Evolutionary conservation across 2,329 filamentous ascomycete species (phyloP).

Genomic region (Metarhizium sp.): DNA sequence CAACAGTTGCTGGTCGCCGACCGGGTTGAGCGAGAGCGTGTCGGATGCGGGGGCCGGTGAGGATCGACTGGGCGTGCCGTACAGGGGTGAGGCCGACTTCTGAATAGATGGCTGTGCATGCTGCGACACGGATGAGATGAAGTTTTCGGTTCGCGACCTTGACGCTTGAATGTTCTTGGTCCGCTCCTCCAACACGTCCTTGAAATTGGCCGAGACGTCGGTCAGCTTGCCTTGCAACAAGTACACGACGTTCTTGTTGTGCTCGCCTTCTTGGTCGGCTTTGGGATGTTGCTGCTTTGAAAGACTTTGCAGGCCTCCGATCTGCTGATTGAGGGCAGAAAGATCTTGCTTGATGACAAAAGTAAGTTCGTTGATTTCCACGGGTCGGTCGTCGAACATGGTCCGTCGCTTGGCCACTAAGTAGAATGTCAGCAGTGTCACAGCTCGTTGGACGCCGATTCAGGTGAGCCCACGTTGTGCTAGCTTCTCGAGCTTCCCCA

Average conservation of each 20-base stretch:
- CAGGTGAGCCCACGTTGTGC: constrained; percentile 57
- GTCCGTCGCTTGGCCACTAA: constrained; percentile 90
- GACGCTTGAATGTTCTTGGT: constrained; percentile 98
- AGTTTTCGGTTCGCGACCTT: constrained; percentile 86
- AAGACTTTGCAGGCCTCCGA: constrained; percentile 70
- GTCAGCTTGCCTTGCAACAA: constrained; percentile 85
- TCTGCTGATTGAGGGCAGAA: constrained; percentile 73
- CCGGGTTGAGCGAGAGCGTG: constrained; percentile 72
- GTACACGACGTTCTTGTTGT: constrained; percentile 95
- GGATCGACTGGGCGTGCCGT: constrained; percentile 64
- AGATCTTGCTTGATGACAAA: constrained; percentile 98
- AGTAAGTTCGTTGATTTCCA: constrained; percentile 94
- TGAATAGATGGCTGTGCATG: constrained; percentile 60
- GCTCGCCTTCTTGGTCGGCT: constrained; percentile 77
- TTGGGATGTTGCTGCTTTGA: constrained; percentile 68
- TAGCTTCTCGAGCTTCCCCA: constrained; percentile 89
- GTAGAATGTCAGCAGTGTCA: constrained; percentile 5
- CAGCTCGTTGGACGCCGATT: background rate
- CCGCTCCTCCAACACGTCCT: constrained; percentile 89
- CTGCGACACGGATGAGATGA: constrained; percentile 81
- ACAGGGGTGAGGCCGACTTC: constrained; percentile 76
- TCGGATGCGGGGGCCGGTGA: constrained; percentile 61
- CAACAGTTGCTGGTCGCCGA: constrained; percentile 76
- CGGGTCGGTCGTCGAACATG: constrained; percentile 90
- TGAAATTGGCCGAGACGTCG: constrained; percentile 91